Percentiles rank a stretch among this genome's conserved stretches.
These are phyloP conservation scores for Berkeleyomyces basicola DNA, from an alignment of 2,329 filamentous ascomycete genomes.

Conservation along the genomic window DNA sequence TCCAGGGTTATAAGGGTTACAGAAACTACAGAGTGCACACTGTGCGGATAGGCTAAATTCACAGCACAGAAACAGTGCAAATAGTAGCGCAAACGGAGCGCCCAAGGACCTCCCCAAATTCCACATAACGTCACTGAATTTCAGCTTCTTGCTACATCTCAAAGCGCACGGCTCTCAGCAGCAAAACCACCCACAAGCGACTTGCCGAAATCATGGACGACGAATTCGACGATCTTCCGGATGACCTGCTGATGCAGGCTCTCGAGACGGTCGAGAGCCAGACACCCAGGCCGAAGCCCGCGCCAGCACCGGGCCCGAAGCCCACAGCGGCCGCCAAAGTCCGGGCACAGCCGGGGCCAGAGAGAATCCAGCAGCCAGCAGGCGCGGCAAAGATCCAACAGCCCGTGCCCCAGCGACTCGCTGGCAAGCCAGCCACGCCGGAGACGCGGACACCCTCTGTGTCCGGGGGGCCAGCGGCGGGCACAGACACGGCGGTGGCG, in stretches of 20 bases:
- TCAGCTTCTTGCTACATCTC: not conserved
- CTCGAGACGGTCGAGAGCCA: conserved; percentile 12
- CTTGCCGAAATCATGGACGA: conserved; percentile 10
- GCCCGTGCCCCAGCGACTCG: conserved; percentile 39
- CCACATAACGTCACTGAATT: not conserved
- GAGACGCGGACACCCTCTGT: conserved; percentile 18
- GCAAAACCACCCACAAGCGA: not conserved
- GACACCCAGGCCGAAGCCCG: not conserved
- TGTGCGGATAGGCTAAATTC: not conserved
- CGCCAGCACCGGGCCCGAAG: not conserved
- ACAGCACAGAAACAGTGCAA: not conserved
- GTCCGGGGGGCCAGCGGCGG: too few relatives aligned
- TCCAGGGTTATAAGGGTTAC: not conserved
- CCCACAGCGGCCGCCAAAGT: not conserved
- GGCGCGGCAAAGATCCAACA: conserved; percentile 22
- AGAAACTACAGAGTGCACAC: not conserved
- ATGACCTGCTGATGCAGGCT: conserved; percentile 11
- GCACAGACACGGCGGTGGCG: conserved; percentile 12
- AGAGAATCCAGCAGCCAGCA: not conserved
- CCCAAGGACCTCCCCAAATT: not conserved
- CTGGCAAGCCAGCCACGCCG: conserved; percentile 21
- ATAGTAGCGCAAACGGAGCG: conserved; percentile 1
- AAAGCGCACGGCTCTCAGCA: not conserved
- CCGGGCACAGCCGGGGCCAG: too few relatives aligned
- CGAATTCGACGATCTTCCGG: conserved; percentile 14